Conservation (phyloP, 2,329 filamentous ascomycete species). For the Clarireedia homoeocarpa region DNA sequence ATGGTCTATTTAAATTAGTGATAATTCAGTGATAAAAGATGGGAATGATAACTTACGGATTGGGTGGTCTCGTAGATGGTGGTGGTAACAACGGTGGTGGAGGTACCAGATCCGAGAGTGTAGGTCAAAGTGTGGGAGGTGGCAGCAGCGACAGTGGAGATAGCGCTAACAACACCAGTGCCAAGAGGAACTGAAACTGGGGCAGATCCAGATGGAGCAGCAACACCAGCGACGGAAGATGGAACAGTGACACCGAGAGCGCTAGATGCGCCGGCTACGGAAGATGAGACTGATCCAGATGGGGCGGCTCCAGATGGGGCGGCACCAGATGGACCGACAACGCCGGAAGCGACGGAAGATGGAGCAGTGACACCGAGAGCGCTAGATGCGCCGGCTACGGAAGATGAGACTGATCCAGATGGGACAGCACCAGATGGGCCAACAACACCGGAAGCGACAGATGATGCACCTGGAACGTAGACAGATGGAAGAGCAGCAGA, state of each 20-base stretch:
- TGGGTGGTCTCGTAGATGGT: constrained; percentile 35
- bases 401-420: background rate
- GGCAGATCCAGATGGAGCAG: background rate
- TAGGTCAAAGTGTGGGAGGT: constrained; percentile 30
- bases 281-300: background rate
- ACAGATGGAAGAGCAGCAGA: background rate
- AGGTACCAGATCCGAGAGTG: constrained; percentile 33
- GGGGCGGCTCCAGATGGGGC: background rate
- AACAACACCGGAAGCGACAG: background rate
- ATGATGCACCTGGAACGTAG: background rate
- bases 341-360: background rate
- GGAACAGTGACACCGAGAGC: background rate
- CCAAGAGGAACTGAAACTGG: constrained; percentile 9
- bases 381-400: background rate
- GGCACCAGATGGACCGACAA: background rate
- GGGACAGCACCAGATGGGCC: background rate
- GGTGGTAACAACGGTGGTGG: constrained; percentile 37
- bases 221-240: background rate
- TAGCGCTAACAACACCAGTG: constrained; percentile 8
- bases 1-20: constrained; percentile 9
- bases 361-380: background rate
- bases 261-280: background rate
- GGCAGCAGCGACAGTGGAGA: background rate
- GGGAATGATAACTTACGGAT: background rate
- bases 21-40: too few species aligned